These are phyloP conservation scores for Monosporascus ibericus DNA, from an alignment of 2,329 filamentous ascomycete species.

Conservation along the genomic window DNA sequence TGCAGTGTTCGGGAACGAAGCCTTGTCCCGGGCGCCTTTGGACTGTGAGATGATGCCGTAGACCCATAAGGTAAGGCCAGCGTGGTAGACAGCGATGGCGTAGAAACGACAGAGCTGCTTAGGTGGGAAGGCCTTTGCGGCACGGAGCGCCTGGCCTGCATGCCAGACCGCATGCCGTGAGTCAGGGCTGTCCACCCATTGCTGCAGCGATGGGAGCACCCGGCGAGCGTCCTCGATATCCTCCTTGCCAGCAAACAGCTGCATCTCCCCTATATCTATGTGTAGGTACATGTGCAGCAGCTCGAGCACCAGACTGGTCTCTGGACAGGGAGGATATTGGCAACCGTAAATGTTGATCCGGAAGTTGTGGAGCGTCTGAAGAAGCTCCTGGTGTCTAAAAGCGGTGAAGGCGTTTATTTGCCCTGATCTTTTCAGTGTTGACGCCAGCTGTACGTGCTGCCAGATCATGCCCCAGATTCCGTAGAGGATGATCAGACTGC, in stretches of 20 bases:
- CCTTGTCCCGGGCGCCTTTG: too few species aligned
- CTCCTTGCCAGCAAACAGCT: slow-evolving; percentile 62
- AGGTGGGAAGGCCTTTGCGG: slow-evolving; percentile 48
- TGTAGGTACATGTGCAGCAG: slow-evolving; percentile 59
- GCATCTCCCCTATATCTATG: slow-evolving; percentile 58
- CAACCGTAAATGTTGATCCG: too few species aligned
- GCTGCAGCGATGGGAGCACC: slow-evolving; percentile 50
- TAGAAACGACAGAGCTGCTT: slow-evolving; percentile 58
- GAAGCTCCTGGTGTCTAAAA: too few species aligned
- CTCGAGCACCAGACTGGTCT: slow-evolving; percentile 39
- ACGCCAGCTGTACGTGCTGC: too few species aligned
- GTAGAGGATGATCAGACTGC: too few species aligned
- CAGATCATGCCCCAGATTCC: too few species aligned
- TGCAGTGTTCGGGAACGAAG: too few species aligned
- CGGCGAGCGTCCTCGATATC: slow-evolving; percentile 58
- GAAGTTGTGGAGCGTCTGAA: too few species aligned
- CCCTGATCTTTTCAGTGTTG: too few species aligned
- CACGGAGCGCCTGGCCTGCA: slow-evolving; percentile 60
- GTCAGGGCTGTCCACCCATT: slow-evolving; percentile 50
- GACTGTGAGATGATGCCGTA: slow-evolving; percentile 45
- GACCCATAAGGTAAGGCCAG: slow-evolving; percentile 61
- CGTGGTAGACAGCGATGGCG: slow-evolving; percentile 64
- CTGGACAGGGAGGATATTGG: too few species aligned
- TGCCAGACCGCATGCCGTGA: slow-evolving; percentile 60
- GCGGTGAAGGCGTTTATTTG: too few species aligned